Conservation (phyloP, 176 grass and related monocot species). For the Metroxylon sagu region DNA sequence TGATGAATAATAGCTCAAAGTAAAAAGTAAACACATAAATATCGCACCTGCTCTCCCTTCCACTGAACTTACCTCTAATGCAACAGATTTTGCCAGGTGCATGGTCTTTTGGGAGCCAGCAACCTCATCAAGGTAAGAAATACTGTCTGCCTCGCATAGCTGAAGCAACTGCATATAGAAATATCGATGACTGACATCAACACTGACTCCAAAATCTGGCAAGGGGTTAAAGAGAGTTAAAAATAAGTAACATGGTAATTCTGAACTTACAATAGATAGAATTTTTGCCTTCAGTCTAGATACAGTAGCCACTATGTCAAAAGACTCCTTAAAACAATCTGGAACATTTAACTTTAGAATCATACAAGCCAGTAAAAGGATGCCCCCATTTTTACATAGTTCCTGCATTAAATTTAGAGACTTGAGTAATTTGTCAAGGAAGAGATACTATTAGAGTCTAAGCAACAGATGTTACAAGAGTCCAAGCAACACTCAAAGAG, state of each 20-base stretch:
- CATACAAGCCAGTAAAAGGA: conserved; percentile 60
- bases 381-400: conserved; percentile 82
- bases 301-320: conserved; percentile 51
- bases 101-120: conserved; percentile 64
- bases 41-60: not conserved
- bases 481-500: too few relatives aligned
- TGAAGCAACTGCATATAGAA: conserved; percentile 55
- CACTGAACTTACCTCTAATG: conserved; percentile 59
- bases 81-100: conserved; percentile 72
- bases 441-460: too few relatives aligned
- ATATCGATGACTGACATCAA: conserved; percentile 19
- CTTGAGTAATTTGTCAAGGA: too few relatives aligned
- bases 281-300: conserved; percentile 89
- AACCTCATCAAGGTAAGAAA: conserved; percentile 98
- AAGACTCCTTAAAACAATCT: conserved; percentile 58
- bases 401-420: conserved; percentile 33
- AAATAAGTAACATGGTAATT: conserved; percentile 1
- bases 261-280: conserved; percentile 77
- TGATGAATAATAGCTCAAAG: conserved; percentile 16
- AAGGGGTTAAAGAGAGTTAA: not conserved
- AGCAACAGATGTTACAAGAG: too few relatives aligned
- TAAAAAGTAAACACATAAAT: conserved; percentile 2
- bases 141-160: conserved; percentile 93
- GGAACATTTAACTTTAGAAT: conserved; percentile 69
- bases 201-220: too few relatives aligned